These are phyloP conservation scores for Amanita molliuscula DNA, from an alignment of 768 basidiomycete species.

Conservation along the genomic window DNA sequence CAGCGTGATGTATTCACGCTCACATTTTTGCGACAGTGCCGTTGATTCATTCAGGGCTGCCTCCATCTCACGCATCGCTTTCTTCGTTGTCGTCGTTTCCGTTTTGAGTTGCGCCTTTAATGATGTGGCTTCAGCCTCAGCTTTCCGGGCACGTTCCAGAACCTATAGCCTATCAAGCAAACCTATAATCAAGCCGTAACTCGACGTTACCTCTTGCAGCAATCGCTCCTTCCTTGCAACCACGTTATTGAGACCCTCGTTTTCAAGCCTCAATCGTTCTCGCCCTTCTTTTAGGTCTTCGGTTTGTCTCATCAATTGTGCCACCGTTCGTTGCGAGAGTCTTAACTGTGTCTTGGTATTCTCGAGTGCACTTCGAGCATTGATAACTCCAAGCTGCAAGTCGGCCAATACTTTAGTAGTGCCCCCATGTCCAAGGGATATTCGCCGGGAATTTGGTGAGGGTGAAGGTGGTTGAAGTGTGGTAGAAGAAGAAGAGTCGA, in stretches of 20 bases:
- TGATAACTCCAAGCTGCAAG: constrained; percentile 74
- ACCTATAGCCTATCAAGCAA: constrained; percentile 30
- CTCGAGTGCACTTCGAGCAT: constrained; percentile 73
- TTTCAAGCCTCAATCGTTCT: constrained; percentile 74
- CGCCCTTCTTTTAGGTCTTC: constrained; percentile 85
- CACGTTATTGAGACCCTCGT: constrained; percentile 82
- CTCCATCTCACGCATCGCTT: constrained; percentile 75
- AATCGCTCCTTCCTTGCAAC: constrained; percentile 81
- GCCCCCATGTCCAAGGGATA: constrained; percentile 61
- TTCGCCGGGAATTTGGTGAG: constrained; percentile 38
- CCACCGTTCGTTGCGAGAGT: constrained; percentile 73
- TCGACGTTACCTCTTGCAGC: constrained; percentile 60
- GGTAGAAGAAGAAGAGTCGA: constrained; percentile 21
- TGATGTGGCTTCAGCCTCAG: constrained; percentile 62
- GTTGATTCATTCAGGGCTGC: constrained; percentile 61
- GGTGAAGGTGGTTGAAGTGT: constrained; percentile 35
- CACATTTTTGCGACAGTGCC: constrained; percentile 66
- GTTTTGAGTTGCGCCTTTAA: constrained; percentile 66
- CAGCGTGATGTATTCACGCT: constrained; percentile 74
- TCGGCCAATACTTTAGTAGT: constrained; percentile 86
- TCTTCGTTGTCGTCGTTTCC: constrained; percentile 65
- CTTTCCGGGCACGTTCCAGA: constrained; percentile 77
- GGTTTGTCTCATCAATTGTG: constrained; percentile 73
- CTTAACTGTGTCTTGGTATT: constrained; percentile 79
- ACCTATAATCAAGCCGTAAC: background rate